These are phyloP conservation scores for Corchorus olitorius DNA, from an alignment of 345 rosid genomes.

Conservation along the genomic window DNA sequence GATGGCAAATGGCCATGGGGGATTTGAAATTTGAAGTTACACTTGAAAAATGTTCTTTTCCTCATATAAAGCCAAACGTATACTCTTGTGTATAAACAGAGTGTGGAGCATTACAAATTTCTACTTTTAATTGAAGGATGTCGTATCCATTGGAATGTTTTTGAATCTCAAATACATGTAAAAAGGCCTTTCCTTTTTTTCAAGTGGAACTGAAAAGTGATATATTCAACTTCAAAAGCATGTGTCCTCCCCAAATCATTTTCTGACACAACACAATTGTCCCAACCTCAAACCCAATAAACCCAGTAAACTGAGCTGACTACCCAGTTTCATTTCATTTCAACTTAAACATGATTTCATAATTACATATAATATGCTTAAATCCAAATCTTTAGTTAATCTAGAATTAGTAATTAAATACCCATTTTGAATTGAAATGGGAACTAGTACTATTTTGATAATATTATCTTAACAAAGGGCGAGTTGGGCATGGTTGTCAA, in stretches of 20 bases:
- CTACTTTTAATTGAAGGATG: neutral
- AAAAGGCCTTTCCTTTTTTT: neutral
- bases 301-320: neutral
- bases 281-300: neutral
- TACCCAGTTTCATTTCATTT: no score
- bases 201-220: conserved; percentile 30
- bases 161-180: conserved; percentile 13
- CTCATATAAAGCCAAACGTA: no score
- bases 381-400: no score
- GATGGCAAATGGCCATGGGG: no score
- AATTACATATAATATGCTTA: no score
- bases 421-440: no score
- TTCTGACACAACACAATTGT: conserved; percentile 29
- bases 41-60: no score
- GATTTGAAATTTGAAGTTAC: neutral
- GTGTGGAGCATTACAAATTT: neutral
- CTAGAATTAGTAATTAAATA: no score
- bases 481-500: no score
- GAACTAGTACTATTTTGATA: no score
- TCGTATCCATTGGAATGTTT: conserved; percentile 6
- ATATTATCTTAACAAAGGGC: no score
- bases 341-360: no score
- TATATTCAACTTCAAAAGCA: conserved; percentile 3
- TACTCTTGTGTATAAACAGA: neutral
- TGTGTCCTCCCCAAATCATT: conserved; percentile 21